A percentile compares a stretch with the other conserved stretches of the same genome.
Conservation (phyloP, 179 eudicot species). For the Amaranthus tricolor region DNA sequence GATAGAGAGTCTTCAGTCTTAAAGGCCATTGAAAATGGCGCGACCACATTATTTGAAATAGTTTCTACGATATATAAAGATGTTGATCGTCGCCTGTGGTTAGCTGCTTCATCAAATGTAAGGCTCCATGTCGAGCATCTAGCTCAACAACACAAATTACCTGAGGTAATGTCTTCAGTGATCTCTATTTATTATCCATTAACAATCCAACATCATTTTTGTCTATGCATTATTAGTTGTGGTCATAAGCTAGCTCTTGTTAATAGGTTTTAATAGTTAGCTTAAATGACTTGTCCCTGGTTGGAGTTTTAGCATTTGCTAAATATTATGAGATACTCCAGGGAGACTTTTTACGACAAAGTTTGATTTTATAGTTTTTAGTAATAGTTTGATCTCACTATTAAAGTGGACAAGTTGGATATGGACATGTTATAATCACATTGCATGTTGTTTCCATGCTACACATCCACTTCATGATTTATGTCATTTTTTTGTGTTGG, state of each 20-base stretch:
- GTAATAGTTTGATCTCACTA: too few relatives aligned
- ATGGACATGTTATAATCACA: too few relatives aligned
- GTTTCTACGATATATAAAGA: conserved; percentile 70
- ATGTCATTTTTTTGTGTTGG: too few relatives aligned
- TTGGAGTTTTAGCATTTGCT: too few relatives aligned
- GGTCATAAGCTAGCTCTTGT: neutral
- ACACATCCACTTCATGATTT: too few relatives aligned
- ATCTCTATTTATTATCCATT: neutral
- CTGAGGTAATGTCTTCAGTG: conserved; percentile 49
- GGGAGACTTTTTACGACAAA: too few relatives aligned
- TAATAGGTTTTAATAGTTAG: neutral
- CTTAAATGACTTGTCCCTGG: neutral
- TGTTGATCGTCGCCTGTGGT: conserved; percentile 74
- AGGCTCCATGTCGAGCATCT: conserved; percentile 94
- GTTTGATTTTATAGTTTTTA: too few relatives aligned
- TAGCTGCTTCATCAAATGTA: conserved; percentile 76
- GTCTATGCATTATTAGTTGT: neutral
- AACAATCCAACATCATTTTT: conserved; percentile 7
- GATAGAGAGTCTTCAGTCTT: conserved; percentile 73
- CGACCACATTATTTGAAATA: conserved; percentile 67
- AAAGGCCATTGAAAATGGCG: conserved; percentile 76
- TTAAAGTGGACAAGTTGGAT: too few relatives aligned
- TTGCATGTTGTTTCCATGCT: too few relatives aligned
- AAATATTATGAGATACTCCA: too few relatives aligned
- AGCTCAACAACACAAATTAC: conserved; percentile 67